Base-by-base conservation (phyloP, 345 rosid genomes). In the Luvunga scandens region DNA sequence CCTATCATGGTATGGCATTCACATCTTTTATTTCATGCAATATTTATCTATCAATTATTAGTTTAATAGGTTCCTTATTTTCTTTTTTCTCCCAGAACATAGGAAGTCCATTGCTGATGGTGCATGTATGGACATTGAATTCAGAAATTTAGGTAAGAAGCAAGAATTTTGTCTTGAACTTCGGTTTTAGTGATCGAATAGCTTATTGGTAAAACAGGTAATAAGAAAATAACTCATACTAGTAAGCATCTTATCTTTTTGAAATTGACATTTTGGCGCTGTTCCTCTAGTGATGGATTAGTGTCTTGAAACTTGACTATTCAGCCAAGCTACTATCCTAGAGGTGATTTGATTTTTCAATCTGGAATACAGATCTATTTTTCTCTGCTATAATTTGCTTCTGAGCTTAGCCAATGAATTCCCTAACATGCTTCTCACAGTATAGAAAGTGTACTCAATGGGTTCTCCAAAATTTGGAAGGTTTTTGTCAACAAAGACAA, bases 1-100 rank as follows among this genome's bases (percentile, higher is more conserved):
- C 97, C 12, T 94, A 88, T 87, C 68, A 74, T 21, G 93, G 98
- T 96, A 88, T 59, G 84, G 13, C 57, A 31, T 77, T 77, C 21
- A 66, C 56, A 31, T 64, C 80, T 79, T 69, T 61, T 53, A 69
- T 71, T 65, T 81, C 24, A 42, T 64, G 10, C 55, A 27, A 13
- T 77, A 9, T 75, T 33, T 73, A 19, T 61, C 16, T 81, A 28
- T 48, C 59, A 6, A 33, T 4, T 80, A 73, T 66, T 69, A 71
- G 27, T 77, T 55, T 81, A 57, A 60, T 66, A 56, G 69, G 24
- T 34, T 27, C 71, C 71, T 63, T 18, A 53, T 75, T 80, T 50
- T 4, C 5, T 81, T 85, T 75, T 69, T 77, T n/a, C 66, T 39
- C 68, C 71, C 85, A 96, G 99, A 88, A 66, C 81, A 73, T 72